phyloP scores from a whole-genome alignment of 2,329 filamentous ascomycete genomes.

The Aspergillus texensis region DNA sequence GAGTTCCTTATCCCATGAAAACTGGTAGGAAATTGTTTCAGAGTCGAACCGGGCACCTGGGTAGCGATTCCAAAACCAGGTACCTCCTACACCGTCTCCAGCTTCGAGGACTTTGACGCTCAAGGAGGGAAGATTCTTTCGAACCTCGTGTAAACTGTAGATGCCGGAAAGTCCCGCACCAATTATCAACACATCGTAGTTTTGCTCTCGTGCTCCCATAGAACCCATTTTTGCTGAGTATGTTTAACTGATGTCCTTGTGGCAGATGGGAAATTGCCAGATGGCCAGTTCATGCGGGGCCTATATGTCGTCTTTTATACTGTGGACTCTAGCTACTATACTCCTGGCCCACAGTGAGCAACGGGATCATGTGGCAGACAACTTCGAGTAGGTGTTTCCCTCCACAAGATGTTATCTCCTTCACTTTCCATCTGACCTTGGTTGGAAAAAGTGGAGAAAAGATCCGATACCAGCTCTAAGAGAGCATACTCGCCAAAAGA shows the following conservation, averaged over 20 bases:
- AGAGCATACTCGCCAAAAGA: neutral
- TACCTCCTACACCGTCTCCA: conserved; percentile 40
- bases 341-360: neutral
- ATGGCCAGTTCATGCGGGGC: neutral
- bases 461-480: neutral
- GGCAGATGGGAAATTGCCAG: neutral
- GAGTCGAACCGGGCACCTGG: conserved; percentile 53
- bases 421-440: neutral
- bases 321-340: neutral
- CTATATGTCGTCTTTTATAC: neutral
- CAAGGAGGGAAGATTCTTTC: conserved; percentile 35
- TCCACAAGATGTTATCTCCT: neutral
- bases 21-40: conserved; percentile 49
- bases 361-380: neutral
- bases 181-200: conserved; percentile 23
- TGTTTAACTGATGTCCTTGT: neutral
- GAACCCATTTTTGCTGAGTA: neutral
- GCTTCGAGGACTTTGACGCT: conserved; percentile 20
- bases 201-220: neutral
- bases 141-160: conserved; percentile 45
- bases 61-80: conserved; percentile 53
- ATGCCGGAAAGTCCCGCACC: conserved; percentile 32
- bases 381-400: neutral
- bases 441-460: neutral
- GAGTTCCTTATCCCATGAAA: conserved; percentile 26